Base-by-base conservation (phyloP, 306 rosid genomes). In the Fragaria nilgerrensis region DNA sequence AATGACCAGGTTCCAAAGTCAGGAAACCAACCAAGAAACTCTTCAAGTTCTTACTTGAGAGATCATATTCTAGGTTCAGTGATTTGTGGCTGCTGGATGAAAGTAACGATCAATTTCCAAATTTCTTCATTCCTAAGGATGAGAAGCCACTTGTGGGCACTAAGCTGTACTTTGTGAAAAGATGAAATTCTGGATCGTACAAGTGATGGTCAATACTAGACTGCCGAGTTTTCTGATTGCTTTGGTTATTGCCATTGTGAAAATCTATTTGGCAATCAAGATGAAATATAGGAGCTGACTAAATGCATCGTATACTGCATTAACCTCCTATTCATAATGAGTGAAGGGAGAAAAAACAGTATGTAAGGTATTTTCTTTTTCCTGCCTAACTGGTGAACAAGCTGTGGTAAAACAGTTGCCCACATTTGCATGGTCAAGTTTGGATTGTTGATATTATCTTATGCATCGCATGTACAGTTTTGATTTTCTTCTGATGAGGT, bases 1-100 rank as follows among this genome's bases (percentile, higher is more conserved):
- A 39, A 39, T 39, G 44, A 39, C 9, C 44, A 39, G 44, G 44
- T 39, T 39, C 74, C 79, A 75, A 47, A 77, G 62, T 70, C 75
- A 23, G 12, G 69, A 73, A 71, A 75, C 68, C 75, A 55, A 78
- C 75, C 74, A 68, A 39, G 83, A 79, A 68, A 62, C 53, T 23
- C 61, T 29, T 20, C 39, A 67, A 80, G 77, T 64, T 65, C 41
- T 2, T 2, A 34, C 52, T 14, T 79, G 56, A 83, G 32, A 22
- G 41, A 32, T 66, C 25, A 39, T 3, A 4, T 34, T 67, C 73
- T 32, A 37, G 39, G 16, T 70, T 4, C 16, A 4, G 3, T 55
- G 41, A 34, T 23, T 9, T 7, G 41, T 14, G 17, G 68, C 1
- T n/a, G 55, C 70, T 50, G n/a, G 70, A 47, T 39, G 22, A 25